Conservation (phyloP, 768 basidiomycete genomes). For the Lenzites betulinus region DNA sequence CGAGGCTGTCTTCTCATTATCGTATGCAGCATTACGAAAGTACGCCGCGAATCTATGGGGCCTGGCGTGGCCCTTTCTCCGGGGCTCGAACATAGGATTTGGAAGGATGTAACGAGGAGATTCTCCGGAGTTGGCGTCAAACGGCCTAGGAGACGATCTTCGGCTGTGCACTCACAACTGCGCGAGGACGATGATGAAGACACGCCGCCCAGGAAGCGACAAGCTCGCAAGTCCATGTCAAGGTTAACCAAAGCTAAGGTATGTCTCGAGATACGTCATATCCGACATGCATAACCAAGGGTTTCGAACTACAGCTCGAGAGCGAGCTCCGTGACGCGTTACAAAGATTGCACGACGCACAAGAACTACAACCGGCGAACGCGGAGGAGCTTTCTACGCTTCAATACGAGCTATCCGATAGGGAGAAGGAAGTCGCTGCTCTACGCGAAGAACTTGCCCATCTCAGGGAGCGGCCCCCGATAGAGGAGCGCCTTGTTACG, state of each 20-base stretch:
- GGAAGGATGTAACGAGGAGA: constrained; percentile 40
- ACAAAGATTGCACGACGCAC: constrained; percentile 32
- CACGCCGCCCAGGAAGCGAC: constrained; percentile 16
- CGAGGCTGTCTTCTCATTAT: constrained; percentile 1
- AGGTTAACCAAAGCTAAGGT: constrained; percentile 49
- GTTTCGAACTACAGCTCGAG: constrained; percentile 30
- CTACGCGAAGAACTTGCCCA: constrained; percentile 13
- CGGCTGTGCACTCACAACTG: not conserved
- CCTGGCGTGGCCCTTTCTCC: constrained; percentile 29
- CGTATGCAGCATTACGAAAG: constrained; percentile 34
- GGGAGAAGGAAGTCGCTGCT: constrained; percentile 6
- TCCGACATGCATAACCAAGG: not conserved
- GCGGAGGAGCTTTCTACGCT: constrained; percentile 34
- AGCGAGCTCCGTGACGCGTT: constrained; percentile 31
- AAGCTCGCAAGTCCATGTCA: constrained; percentile 30
- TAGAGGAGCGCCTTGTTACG: not conserved
- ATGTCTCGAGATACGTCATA: not conserved
- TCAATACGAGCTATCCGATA: constrained; percentile 24
- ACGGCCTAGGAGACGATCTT: constrained; percentile 18
- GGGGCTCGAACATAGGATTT: constrained; percentile 39
- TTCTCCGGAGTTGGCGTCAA: constrained; percentile 30
- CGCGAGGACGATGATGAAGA: constrained; percentile 18
- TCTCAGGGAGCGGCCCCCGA: constrained; percentile 8
- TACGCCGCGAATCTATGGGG: constrained; percentile 36
- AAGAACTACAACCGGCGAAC: constrained; percentile 28